Base-by-base conservation (phyloP, 441 rosid genomes). In the Pelargonium citronellum region DNA sequence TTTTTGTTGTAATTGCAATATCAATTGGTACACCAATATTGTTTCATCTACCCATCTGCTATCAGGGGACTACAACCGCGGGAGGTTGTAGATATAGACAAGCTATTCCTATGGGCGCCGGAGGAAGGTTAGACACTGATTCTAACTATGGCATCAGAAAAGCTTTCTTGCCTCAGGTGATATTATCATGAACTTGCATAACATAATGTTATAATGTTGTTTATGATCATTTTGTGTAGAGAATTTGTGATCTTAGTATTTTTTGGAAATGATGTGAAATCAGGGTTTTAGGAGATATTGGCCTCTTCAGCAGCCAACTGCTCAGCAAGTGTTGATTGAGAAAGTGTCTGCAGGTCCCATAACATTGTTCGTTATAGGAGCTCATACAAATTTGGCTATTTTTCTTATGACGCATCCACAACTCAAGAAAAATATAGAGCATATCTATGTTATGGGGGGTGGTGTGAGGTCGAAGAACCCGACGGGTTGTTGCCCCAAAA, bases 81-180 rank as follows among this genome's bases (percentile, higher is more conserved):
- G 98, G 98, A 69, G 79, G 71, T 65, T 93, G 98, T 67, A 81
- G 97, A 81, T 93, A 89, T 68, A 84, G 96, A 71, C 97, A 91
- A 74, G 91, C 96, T 15, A 84, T 91, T 69, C 97, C 98, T 2
- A 70, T 84, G 13, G 98, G 96, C 17, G 68, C 16, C 2, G 82
- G 87, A 37, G 98, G 98, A 12, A 68, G 95, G 19, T 73, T 89
- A 43, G 89, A 88, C 44, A 61, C 75, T 7, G 89, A 93, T 74
- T 60, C 93, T 1, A 91, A 91, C 78, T 88, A 0, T 67, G 98
- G 98, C 6, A 4, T 91, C 19, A 84, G 97, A 66, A 91, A 86
- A 81, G 85, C 75, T 60, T 88, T 91, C 79, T 91, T 93, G 64
- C 98, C 97, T 7, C 96, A 84, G 96, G 98, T 92, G 53, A 47